Base-by-base conservation (phyloP, 371 early-diverging fungal species). In the Mortierella sp. region DNA sequence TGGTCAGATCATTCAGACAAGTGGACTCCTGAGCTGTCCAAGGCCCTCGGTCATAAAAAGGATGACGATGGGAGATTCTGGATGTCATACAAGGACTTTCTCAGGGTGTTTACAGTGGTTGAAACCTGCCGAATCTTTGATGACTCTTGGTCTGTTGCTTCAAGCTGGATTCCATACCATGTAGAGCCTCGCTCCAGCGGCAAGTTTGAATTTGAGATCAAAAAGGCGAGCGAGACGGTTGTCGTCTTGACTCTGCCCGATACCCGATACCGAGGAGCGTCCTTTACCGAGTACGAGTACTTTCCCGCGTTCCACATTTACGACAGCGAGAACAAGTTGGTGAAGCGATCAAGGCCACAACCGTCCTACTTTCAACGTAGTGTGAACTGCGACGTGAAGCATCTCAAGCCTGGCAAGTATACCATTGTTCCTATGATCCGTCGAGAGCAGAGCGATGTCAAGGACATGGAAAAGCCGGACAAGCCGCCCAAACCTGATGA, bases 41-140 rank as follows among this genome's bases (percentile, higher is more conserved):
- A 57, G 49, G 34, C 46, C 28, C 62, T 83, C 39, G 49, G 71
- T 34, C 52, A 62, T 28, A 31, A 57, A 39, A 67, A 80, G 27
- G 64, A 72, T 26, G 60, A 82, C 55, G 82, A 73, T 14, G 81
- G 83, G 13, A 56, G 52, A 14, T 83, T 83, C 64, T 83, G 83
- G 83, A 83, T 83, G 63, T 49, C 78, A 3, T 83, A 78, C 57
- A 72, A 57, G 61, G 82, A 82, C 41, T 83, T 82, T 49, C 45
- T 80, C n/a, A 55, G 62, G 38, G 59, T 68, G 38, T 83, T 68
- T 39, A 65, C 58, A 12, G 45, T 51, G 16, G 41, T 83, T 41
- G 79, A 70, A 27, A 63, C 70, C 26, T 67, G 72, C 48, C 62
- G 62, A 4, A 52, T 82, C 65, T 82, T 81, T 67, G 78, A 71